A percentile compares a stretch with the other conserved stretches of the same genome.
Conservation (phyloP, 139 green algal species). For the Coelastrella sp. region DNA sequence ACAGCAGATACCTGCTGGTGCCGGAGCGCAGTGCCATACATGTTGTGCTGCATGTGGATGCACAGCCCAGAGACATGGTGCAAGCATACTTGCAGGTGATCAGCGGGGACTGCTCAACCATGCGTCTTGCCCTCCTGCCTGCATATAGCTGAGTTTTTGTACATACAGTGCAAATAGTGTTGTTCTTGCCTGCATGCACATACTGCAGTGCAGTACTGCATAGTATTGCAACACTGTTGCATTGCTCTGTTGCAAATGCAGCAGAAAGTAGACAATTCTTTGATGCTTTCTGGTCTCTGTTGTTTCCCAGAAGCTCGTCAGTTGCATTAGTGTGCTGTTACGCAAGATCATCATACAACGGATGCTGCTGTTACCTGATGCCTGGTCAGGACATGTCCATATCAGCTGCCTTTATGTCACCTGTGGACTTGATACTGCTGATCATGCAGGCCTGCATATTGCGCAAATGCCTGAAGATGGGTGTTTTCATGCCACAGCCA, state of each 20-base stretch:
- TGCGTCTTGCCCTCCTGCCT: no score
- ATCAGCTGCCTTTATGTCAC: not conserved
- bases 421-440: not conserved
- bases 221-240: no score
- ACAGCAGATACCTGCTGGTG: conserved; percentile 48
- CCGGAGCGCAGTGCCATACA: conserved; percentile 52
- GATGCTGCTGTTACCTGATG: not conserved
- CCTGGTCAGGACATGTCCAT: no score
- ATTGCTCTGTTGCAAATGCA: no score
- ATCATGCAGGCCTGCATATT: conserved; percentile 48
- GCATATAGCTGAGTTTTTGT: no score
- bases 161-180: no score
- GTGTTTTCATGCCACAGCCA: not conserved
- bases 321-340: no score
- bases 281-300: no score
- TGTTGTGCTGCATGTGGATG: conserved; percentile 67
- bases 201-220: no score
- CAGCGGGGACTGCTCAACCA: not conserved
- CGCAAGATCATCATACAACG: not conserved
- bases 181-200: no score
- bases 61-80: conserved; percentile 56
- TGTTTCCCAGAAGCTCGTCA: no score
- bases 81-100: conserved; percentile 59
- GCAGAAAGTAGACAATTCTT: no score
- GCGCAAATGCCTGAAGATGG: conserved; percentile 46